Percentiles rank a stretch among this genome's conserved stretches.
Evolutionary conservation across 106 monocot genomes (phyloP).

Genomic region (Posidonia australis): DNA sequence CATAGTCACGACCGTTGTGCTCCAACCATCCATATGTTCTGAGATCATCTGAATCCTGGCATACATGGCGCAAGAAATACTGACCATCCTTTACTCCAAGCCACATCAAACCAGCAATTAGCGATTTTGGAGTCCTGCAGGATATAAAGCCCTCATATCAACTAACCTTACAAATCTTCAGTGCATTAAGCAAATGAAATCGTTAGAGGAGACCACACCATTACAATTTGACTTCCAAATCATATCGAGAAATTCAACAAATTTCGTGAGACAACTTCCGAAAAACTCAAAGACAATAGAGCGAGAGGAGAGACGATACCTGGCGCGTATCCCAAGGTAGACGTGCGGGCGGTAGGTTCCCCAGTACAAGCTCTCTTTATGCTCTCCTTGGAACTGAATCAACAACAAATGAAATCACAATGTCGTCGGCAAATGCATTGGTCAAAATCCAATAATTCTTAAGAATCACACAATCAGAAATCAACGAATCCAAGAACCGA

Average conservation of each 20-base stretch:
- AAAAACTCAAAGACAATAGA: too few species aligned
- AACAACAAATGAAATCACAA: background rate
- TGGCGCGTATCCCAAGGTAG: slow-evolving; percentile 85
- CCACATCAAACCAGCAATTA: slow-evolving; percentile 97
- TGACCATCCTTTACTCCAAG: slow-evolving; percentile 83
- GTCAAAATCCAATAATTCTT: too few species aligned
- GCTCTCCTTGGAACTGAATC: slow-evolving; percentile 83
- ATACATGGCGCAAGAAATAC: slow-evolving; percentile 74
- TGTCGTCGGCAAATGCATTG: too few species aligned
- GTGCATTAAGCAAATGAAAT: too few species aligned
- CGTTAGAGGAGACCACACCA: too few species aligned
- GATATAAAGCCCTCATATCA: background rate
- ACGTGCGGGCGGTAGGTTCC: slow-evolving; percentile 89
- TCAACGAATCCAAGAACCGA: too few species aligned
- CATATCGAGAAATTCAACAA: too few species aligned
- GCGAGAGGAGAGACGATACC: slow-evolving; percentile 23
- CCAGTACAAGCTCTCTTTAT: slow-evolving; percentile 95
- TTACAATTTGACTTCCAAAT: too few species aligned
- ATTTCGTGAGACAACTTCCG: too few species aligned
- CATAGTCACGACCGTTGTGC: slow-evolving; percentile 93
- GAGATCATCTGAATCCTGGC: slow-evolving; percentile 93
- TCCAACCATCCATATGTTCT: slow-evolving; percentile 85
- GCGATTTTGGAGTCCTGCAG: slow-evolving; percentile 60
- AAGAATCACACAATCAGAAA: too few species aligned
- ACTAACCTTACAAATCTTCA: background rate